Base-by-base conservation (phyloP, 768 basidiomycete genomes). In the Podaxis rugospora region DNA sequence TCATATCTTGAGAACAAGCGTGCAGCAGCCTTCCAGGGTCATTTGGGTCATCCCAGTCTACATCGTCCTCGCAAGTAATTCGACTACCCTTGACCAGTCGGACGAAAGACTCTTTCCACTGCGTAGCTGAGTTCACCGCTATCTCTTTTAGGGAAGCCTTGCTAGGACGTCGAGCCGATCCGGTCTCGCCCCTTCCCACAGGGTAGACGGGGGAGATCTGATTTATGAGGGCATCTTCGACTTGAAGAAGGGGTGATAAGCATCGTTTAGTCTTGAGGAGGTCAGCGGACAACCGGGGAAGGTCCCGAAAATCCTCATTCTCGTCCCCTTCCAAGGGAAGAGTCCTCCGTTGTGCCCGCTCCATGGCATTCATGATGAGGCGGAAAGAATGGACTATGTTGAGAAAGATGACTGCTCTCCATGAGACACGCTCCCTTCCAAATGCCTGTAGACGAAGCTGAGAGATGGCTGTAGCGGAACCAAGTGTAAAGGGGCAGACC, bases 321-420 rank as follows among this genome's bases (percentile, higher is more conserved):
- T 66, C 67, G 51, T 69, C 60, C n/a, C 64, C 50, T 13, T 68
- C 63, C 4, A 69, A 67, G 5, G 63, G 39, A 3, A 69, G 44
- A 10, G 66, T 62, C 51, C 58, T 51, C 51, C 67, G 64, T 53
- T 74, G 71, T 11, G 71, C 71, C 39, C 72, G 71, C 21, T 74
- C 69, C 62, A 88, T 78, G 14, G 81, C 78, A 55, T 87, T 82
- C 56, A 87, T 77, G 66, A 89, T 86, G 50, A 82, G 77, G 37
- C 82, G 84, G 44, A 89, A 75, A 16, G 87, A 88, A 37, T 83
- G 85, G 40, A 88, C 86, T 47, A 90, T 74, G 69, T 89, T 90
- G 63, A 89, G 80, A 59, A 88, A 87, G 54, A 90, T 83, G 62
- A 90, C 82, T 46, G 81, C 76, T 61, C 84, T 75, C 88, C 88